Evolutionary conservation across 2,329 filamentous ascomycete genomes (phyloP), one percentile per base, ranked within the genome.

Genomic region (Curvularia sp.): DNA sequence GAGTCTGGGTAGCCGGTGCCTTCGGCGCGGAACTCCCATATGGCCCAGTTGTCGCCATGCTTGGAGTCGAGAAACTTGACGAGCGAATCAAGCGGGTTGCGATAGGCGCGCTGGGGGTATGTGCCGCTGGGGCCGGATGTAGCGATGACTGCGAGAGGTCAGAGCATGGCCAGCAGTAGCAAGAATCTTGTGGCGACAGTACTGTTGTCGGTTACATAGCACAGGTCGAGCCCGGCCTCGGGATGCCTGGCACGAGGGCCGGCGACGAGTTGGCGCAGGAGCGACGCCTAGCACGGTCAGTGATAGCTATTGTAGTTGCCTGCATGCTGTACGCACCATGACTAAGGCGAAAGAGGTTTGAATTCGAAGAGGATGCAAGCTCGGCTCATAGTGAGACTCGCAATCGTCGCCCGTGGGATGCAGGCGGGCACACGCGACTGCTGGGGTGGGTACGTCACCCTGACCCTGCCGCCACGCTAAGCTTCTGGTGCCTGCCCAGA

Each of bases 11-110:
- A 99, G 1, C 95, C 95, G 0, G 95, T 97, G 5, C 95, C 95
- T 76, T 99, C 95, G 34, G 93, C 95, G 45, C 95, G 89, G 70
- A 99, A 99, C 79, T 99, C 95, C 92, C 94, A 99, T 70, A 99
- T 97, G 3, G 90, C 88, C 95, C 95, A 99, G 63, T 95, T 82
- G 25, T 87, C 80, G 60, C 71, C 71, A 78, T 99, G 95, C 71
- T 93, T 92, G 43, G 84, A 81, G 78, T 98, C 92, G 62, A 99
- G 88, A 75, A 94, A 99, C 64, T 86, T 85, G 59, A 98, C 92
- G 21, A 99, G 86, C 38, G 89, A 86, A 72, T 96, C 89, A 49
- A 97, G 88, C 0, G 94, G 94, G 74, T 97, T 99, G 72, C 95
- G 91, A 79, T 98, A 99, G 59, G 92, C 93, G 63, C 90, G 88